Percentiles rank a stretch among this genome's conserved stretches.
phyloP scores from a whole-genome alignment of 2,329 filamentous ascomycete genomes.

The Sporothrix variecibatus region DNA sequence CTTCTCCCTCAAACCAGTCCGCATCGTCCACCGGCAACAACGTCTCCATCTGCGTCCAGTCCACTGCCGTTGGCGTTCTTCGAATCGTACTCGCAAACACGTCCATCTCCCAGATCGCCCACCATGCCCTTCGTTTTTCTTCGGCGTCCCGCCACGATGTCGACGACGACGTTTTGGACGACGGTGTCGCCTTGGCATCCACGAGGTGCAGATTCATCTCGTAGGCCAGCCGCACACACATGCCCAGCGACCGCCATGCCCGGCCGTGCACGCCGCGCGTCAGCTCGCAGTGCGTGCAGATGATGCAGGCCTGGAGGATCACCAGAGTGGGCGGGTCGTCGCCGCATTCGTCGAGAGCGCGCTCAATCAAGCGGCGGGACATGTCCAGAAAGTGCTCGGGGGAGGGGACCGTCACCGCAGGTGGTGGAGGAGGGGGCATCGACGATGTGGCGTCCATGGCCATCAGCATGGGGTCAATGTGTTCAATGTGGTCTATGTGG shows the following conservation, averaged over 20 bases:
- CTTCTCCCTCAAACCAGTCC: not conserved
- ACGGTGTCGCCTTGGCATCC: not conserved
- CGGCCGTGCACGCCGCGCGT: constrained; percentile 16
- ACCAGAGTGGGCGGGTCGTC: constrained; percentile 20
- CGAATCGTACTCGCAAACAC: constrained; percentile 23
- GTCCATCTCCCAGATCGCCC: constrained; percentile 24
- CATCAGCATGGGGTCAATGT: not conserved
- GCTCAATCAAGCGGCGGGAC: constrained; percentile 13
- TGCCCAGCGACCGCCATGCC: constrained; percentile 22
- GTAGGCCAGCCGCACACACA: constrained; percentile 21
- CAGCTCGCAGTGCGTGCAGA: constrained; percentile 20
- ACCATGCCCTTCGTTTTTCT: constrained; percentile 16
- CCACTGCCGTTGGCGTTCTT: constrained; percentile 18
- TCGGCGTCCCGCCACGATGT: constrained; percentile 17
- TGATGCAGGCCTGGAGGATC: constrained; percentile 22
- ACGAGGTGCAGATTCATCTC: constrained; percentile 24
- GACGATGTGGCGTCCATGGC: not conserved
- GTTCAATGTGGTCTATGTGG: not conserved
- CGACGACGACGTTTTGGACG: not conserved
- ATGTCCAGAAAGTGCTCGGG: constrained; percentile 4
- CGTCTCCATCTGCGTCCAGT: constrained; percentile 23
- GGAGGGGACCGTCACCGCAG: not conserved
- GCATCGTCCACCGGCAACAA: constrained; percentile 21
- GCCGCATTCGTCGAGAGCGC: constrained; percentile 18
- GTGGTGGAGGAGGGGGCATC: not conserved